Evolutionary conservation across 2,329 filamentous ascomycete genomes (phyloP).

Genomic region (Fusarium clavum): DNA sequence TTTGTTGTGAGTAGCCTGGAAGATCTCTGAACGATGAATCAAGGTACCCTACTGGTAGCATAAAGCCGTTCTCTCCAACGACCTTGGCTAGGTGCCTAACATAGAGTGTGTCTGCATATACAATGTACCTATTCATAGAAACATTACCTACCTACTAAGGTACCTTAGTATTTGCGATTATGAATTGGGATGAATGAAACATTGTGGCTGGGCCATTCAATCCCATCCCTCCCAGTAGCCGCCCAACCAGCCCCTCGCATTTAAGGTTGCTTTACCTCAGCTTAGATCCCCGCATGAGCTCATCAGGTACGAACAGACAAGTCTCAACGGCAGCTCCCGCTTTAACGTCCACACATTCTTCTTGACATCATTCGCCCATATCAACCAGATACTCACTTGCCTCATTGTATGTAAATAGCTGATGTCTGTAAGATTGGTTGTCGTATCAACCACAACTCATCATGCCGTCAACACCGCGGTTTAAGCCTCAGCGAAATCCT

Average conservation of each 20-base stretch:
- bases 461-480: slow-evolving; percentile 36
- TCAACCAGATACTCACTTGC: background rate
- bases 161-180: background rate
- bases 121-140: background rate
- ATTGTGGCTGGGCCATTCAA: background rate
- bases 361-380: background rate
- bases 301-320: slow-evolving; percentile 8
- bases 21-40: background rate
- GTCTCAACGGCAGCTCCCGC: slow-evolving; percentile 25
- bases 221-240: background rate
- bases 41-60: background rate
- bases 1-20: background rate
- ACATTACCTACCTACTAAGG: background rate
- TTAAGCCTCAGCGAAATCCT: slow-evolving; percentile 24
- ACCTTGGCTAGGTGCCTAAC: background rate
- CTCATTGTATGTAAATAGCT: background rate
- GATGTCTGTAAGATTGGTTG: background rate
- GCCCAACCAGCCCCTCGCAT: slow-evolving; percentile 15
- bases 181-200: slow-evolving; percentile 1
- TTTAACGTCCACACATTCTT: slow-evolving; percentile 2
- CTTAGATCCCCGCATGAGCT: slow-evolving; percentile 19
- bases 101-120: background rate
- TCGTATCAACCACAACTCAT: slow-evolving; percentile 4
- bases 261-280: slow-evolving; percentile 11
- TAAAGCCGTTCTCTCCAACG: too few species aligned